Conservation (phyloP, 306 rosid genomes). For the Biancaea sappan region DNA sequence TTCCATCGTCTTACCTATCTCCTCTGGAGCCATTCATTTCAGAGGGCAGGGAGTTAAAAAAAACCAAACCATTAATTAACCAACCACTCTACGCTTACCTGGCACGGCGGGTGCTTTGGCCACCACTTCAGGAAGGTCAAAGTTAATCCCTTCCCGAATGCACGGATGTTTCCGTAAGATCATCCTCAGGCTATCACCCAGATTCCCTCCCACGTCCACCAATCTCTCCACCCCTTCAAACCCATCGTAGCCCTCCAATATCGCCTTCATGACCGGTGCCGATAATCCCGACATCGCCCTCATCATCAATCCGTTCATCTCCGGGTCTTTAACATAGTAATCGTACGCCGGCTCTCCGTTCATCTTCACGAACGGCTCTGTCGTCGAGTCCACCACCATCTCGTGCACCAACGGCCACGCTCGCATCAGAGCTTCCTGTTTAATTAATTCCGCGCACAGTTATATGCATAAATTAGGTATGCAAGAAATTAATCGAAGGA, state of each 20-base stretch:
- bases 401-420: conserved; percentile 92
- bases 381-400: conserved; percentile 73
- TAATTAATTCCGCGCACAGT: neutral
- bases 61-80: no score
- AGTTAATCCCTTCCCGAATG: conserved; percentile 66
- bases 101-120: conserved; percentile 72
- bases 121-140: conserved; percentile 82
- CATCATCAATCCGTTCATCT: conserved; percentile 83
- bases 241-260: conserved; percentile 68
- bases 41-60: no score
- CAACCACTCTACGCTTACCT: no score
- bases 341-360: conserved; percentile 75
- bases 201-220: conserved; percentile 95
- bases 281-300: conserved; percentile 89
- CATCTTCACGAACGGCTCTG: conserved; percentile 78
- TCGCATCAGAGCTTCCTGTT: conserved; percentile 68
- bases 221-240: conserved; percentile 59
- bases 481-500: neutral
- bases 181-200: conserved; percentile 87
- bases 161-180: conserved; percentile 59
- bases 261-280: conserved; percentile 76
- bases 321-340: conserved; percentile 66
- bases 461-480: neutral
- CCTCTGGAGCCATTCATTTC: neutral
- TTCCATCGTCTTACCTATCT: no score